These are phyloP conservation scores for Penstemon eatonii DNA, from an alignment of 257 asterid genomes.

Conservation along the genomic window DNA sequence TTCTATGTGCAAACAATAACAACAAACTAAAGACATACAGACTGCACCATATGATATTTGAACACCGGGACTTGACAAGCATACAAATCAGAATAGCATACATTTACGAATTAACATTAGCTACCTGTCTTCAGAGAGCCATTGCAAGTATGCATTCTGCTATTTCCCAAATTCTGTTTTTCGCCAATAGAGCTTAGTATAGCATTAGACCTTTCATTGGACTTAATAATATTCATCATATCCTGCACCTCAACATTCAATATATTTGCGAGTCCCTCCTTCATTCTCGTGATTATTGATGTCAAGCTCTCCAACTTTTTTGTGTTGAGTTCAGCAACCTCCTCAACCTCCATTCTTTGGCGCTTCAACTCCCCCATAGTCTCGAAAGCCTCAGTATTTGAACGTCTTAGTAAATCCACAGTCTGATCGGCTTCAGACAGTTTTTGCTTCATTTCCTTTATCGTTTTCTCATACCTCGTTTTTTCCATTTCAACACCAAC, in stretches of 20 bases:
- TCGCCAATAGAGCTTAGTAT: not conserved
- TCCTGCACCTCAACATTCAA: slow-evolving; percentile 7
- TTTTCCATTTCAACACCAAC: not conserved
- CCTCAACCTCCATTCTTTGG: not conserved
- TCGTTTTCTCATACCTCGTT: not conserved
- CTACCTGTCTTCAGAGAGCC: too few species aligned
- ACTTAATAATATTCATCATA: not conserved
- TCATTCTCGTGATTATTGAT: not conserved
- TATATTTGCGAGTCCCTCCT: not conserved
- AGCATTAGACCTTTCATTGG: too few species aligned
- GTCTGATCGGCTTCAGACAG: not conserved
- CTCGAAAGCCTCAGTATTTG: not conserved
- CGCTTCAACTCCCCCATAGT: slow-evolving; percentile 19
- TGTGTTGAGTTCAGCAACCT: not conserved
- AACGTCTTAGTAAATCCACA: not conserved
- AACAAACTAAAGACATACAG: too few species aligned
- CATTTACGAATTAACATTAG: too few species aligned
- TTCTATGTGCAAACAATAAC: too few species aligned
- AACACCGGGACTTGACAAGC: too few species aligned
- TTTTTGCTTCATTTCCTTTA: not conserved
- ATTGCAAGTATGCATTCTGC: too few species aligned
- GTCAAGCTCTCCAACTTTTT: slow-evolving; percentile 7
- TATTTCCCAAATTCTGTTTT: not conserved
- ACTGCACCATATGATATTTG: too few species aligned
- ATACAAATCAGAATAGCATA: too few species aligned